These are phyloP conservation scores for Auriscalpium microsporum DNA, from an alignment of 768 basidiomycete genomes.

Conservation along the genomic window DNA sequence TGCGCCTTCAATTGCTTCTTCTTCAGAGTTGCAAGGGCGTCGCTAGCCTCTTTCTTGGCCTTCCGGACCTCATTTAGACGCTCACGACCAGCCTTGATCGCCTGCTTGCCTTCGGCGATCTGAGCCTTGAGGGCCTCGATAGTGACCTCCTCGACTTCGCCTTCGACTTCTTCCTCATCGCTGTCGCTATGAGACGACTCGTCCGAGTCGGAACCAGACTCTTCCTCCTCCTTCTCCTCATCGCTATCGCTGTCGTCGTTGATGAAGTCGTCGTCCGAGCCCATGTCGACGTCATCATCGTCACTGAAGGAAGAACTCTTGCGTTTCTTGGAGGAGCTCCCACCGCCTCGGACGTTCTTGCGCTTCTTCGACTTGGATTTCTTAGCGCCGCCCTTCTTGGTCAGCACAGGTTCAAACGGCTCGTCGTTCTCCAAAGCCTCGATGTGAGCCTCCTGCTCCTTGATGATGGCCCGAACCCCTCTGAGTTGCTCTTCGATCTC, in stretches of 20 bases:
- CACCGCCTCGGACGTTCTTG: slow-evolving; percentile 36
- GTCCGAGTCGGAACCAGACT: slow-evolving; percentile 19
- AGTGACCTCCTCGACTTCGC: slow-evolving; percentile 34
- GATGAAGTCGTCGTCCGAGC: slow-evolving; percentile 16
- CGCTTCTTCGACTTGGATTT: slow-evolving; percentile 31
- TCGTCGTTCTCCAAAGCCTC: slow-evolving; percentile 38
- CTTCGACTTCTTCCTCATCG: slow-evolving; percentile 15
- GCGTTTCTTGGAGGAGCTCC: slow-evolving; percentile 37
- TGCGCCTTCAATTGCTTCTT: slow-evolving; percentile 28
- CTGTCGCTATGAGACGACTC: slow-evolving; percentile 14
- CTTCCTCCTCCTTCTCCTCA: slow-evolving; percentile 12
- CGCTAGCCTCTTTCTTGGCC: slow-evolving; percentile 35
- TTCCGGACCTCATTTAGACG: slow-evolving; percentile 30
- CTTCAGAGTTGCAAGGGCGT: slow-evolving; percentile 28
- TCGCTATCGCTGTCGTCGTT: slow-evolving; percentile 15
- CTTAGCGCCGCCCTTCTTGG: slow-evolving; percentile 22
- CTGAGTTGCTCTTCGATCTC: slow-evolving; percentile 34
- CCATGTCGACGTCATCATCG: slow-evolving; percentile 28
- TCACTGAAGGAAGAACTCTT: slow-evolving; percentile 25
- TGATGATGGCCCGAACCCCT: slow-evolving; percentile 25
- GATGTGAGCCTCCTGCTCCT: slow-evolving; percentile 39
- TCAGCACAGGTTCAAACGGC: slow-evolving; percentile 34
- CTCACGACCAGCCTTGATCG: slow-evolving; percentile 32
- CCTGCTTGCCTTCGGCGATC: slow-evolving; percentile 33
- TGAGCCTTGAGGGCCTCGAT: slow-evolving; percentile 37